Evolutionary conservation across 352 stramenopile genomes (phyloP).

Genomic region (Pythium rishiriense): DNA sequence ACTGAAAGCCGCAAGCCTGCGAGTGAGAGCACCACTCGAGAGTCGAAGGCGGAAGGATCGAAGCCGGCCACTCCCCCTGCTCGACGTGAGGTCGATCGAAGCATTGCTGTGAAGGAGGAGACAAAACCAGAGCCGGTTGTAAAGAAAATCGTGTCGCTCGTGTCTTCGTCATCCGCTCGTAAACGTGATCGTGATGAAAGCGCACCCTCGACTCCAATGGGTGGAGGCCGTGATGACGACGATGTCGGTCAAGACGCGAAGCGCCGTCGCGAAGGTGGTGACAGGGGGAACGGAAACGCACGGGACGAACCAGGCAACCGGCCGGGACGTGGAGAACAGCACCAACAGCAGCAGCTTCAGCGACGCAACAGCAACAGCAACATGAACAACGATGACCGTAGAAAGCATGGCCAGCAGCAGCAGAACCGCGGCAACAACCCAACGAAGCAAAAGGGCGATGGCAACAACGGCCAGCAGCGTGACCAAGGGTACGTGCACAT

Average conservation of each 20-base stretch:
- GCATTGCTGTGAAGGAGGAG: constrained; percentile 7
- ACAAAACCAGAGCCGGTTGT: not conserved
- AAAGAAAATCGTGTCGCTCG: constrained; percentile 80
- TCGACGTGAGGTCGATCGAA: constrained; percentile 15
- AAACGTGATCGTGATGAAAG: constrained; percentile 59
- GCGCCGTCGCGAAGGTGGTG: constrained; percentile 42
- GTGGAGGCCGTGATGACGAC: constrained; percentile 7
- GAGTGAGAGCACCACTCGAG: not conserved
- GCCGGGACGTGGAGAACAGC: constrained; percentile 7
- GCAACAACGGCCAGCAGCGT: constrained; percentile 34
- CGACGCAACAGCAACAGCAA: constrained; percentile 29
- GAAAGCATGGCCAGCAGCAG: constrained; percentile 40
- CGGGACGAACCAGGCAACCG: constrained; percentile 19
- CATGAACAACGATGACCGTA: constrained; percentile 49
- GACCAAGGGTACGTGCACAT: constrained; percentile 50
- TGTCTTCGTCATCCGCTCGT: constrained; percentile 47
- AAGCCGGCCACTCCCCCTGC: constrained; percentile 9
- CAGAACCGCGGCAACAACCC: constrained; percentile 22
- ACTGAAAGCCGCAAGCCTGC: constrained; percentile 9
- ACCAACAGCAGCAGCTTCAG: constrained; percentile 16
- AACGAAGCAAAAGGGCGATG: constrained; percentile 38
- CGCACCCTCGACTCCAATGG: constrained; percentile 3
- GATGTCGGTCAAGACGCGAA: constrained; percentile 39
- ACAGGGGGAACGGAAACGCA: constrained; percentile 19
- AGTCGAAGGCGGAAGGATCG: constrained; percentile 10